Conservation (phyloP, 164 flowering plant genomes). For the Amborella trichopoda region DNA sequence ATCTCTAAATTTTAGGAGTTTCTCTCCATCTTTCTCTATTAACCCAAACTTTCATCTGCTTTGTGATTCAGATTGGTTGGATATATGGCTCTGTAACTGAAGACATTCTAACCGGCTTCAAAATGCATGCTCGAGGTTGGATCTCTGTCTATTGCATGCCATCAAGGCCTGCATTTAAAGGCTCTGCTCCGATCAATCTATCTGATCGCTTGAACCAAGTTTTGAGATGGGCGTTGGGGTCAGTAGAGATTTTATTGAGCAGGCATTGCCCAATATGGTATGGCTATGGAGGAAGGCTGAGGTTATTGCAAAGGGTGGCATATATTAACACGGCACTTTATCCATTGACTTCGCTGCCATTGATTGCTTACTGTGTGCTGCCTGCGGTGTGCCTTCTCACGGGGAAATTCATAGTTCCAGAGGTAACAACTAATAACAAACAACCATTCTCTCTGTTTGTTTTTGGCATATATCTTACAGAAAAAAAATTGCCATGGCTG, state of each 20-base stretch:
- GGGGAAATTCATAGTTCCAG: constrained; percentile 86
- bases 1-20: no score
- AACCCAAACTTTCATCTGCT: no score
- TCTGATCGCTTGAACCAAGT: constrained; percentile 97
- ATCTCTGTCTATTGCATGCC: constrained; percentile 94
- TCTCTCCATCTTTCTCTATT: no score
- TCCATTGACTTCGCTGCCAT: constrained; percentile 83
- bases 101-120: constrained; percentile 96
- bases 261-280: constrained; percentile 99
- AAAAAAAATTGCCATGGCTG: no score
- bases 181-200: constrained; percentile 99
- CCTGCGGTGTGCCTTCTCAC: constrained; percentile 96
- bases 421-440: no score
- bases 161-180: constrained; percentile 93
- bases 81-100: constrained; percentile 68
- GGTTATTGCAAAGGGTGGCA: constrained; percentile 72
- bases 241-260: constrained; percentile 85
- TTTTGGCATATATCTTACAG: background rate
- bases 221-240: constrained; percentile 98
- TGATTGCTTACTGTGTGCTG: constrained; percentile 77
- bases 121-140: constrained; percentile 99
- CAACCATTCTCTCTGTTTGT: background rate
- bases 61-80: no score
- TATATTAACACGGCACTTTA: constrained; percentile 91
- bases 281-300: constrained; percentile 78